Base-by-base conservation (phyloP, 2,329 filamentous ascomycete genomes). In the Gyromitra esculenta region DNA sequence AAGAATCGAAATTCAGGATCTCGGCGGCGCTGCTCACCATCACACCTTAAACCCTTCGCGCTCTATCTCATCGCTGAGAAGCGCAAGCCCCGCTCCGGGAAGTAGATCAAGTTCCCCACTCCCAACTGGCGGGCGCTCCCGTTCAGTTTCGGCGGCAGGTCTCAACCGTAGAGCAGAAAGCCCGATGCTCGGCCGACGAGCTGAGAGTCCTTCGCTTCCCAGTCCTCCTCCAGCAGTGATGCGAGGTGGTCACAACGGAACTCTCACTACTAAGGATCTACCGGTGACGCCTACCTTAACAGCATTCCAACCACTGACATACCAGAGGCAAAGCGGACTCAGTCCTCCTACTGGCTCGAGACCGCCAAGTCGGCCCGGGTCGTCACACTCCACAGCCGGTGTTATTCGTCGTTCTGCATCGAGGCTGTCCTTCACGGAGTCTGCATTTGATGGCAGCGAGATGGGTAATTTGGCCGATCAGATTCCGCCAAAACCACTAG, bases 1-100 rank as follows among this genome's bases (percentile, higher is more conserved):
- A 73, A 88, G 87, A 81, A 86, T 91, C 7, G 89, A 91, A 81
- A 85, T 91, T 25, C 86, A 86, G 77, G 88, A 89, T 78, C 79
- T 87, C 25, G 72, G 59, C 5, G 66, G 56, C 35, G 25, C 56
- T n/a, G 18, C 65, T 25, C 62, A 76, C 5, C 66, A 75, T 35
- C 71, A 62, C n/a, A 59, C 65, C n/a, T 43, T 77, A 4, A 72
- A 72, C 25, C 72, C 73, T 37, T 54, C 60, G 11, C 75, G 72
- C 41, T 77, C 75, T 5, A 68, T 71, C 7, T 67, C 75, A 25
- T 76, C 72, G 8, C 50, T 77, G 21, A 43, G 75, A 45, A 80
- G 72, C 2, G 76, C 70, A 54, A 79, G 80, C 6, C 65, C 75
- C 5, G 69, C 71, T 5, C 52, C 77, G 18, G 78, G 79, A 35